Conservation (phyloP, 1,284 basidiomycete genomes). For the Heliocybe sulcata region DNA sequence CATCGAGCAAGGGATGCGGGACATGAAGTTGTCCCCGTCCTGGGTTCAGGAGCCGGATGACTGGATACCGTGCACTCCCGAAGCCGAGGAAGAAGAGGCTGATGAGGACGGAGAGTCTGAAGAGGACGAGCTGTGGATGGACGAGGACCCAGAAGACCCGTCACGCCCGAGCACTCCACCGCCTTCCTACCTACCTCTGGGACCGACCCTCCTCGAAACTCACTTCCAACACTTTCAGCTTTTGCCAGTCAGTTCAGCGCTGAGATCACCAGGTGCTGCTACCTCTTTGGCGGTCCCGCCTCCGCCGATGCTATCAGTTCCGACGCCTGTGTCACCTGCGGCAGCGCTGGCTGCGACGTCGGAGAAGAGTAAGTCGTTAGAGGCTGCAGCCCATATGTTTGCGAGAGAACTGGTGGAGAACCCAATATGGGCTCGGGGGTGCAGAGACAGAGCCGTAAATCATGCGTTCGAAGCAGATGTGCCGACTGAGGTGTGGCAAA, state of each 20-base stretch:
- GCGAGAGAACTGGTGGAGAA: conserved; percentile 66
- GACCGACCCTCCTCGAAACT: conserved; percentile 55
- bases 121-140: conserved; percentile 26
- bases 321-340: conserved; percentile 73
- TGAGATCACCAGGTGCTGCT: conserved; percentile 47
- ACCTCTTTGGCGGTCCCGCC: conserved; percentile 32
- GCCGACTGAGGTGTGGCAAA: conserved; percentile 40
- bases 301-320: conserved; percentile 55
- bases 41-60: conserved; percentile 37
- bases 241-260: conserved; percentile 47
- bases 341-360: conserved; percentile 50
- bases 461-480: conserved; percentile 13
- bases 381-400: conserved; percentile 51
- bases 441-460: conserved; percentile 37
- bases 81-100: conserved; percentile 25
- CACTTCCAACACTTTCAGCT: conserved; percentile 56
- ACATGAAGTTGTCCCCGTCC: conserved; percentile 23
- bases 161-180: conserved; percentile 62
- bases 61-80: conserved; percentile 25
- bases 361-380: conserved; percentile 58
- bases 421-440: conserved; percentile 56
- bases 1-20: conserved; percentile 20
- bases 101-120: conserved; percentile 18
- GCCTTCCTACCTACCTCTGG: conserved; percentile 60
- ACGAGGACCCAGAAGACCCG: conserved; percentile 25